Conservation (phyloP, 805 yeast genomes). For the Yamadazyma olivae region DNA sequence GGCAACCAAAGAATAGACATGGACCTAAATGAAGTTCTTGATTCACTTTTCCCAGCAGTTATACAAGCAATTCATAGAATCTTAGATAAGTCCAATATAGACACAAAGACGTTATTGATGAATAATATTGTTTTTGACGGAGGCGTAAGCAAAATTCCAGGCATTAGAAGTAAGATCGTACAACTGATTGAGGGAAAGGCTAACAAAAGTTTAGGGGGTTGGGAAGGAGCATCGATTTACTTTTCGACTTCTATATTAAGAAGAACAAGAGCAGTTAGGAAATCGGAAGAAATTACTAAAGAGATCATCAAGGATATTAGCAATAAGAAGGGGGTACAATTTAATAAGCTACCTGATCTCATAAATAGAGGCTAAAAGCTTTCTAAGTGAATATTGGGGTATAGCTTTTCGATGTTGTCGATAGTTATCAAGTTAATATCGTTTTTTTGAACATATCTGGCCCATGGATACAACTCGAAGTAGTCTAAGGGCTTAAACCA, state of each 20-base stretch:
- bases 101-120: conserved; percentile 15
- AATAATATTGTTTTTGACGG: conserved; percentile 24
- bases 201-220: conserved; percentile 20
- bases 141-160: conserved; percentile 20
- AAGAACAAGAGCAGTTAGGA: conserved; percentile 16
- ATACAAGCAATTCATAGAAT: conserved; percentile 3
- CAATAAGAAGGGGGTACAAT: conserved; percentile 4
- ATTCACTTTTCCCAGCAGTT: conserved; percentile 3
- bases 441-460: conserved; percentile 6
- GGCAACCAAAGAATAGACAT: not conserved
- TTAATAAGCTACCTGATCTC: conserved; percentile 11
- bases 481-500: conserved; percentile 38
- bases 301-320: conserved; percentile 13
- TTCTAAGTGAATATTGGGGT: conserved; percentile 3
- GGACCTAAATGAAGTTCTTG: conserved; percentile 1
- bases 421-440: not conserved
- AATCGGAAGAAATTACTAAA: conserved; percentile 19
- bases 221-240: conserved; percentile 32
- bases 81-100: conserved; percentile 13
- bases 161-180: conserved; percentile 17
- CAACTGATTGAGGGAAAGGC: conserved; percentile 3
- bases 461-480: conserved; percentile 17
- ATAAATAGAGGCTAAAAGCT: not conserved
- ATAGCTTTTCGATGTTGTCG: conserved; percentile 3
- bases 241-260: conserved; percentile 16